Base-by-base conservation (phyloP, 2,329 filamentous ascomycete species). In the Hawksworthiomyces lignivorus region DNA sequence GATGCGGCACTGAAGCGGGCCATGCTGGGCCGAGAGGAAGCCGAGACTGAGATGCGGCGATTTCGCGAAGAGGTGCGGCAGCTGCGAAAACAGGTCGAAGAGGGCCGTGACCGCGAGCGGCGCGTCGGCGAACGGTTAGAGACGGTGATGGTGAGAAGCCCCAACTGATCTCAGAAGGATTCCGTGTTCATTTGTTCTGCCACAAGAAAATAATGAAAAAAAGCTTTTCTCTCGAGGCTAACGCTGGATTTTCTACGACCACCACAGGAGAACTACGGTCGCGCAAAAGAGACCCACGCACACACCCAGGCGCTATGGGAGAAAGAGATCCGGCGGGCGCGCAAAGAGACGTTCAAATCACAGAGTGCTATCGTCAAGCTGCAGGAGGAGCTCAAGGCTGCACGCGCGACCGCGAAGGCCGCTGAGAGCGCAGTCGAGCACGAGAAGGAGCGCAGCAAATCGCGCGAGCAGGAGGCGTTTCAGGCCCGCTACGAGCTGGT, bases 301-400 rank as follows among this genome's bases (percentile, higher is more conserved):
- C 77, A 82, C 55, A 80, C 77, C 9, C 75, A 82, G 58, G 64
- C 75, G 17, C 61, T 84, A 9, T 86, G 82, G 74, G 82, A 87
- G 53, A 86, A 86, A 57, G 82, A 87, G 58, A 79, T 85, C 32
- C 73, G 82, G 41, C 71, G 77, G 43, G 72, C 76, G 9, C 70
- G 80, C 37, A 87, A 87, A 52, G 83, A 87, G 52, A 79, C 78
- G 3, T 86, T 85, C 69, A 86, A 85, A 56, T 73, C 76, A n/a
- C 80, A 84, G 51, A 84, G 81, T 3, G 62, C 67, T 10, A 71
- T 81, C 24, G 75, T 86, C 52, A 84, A 84, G 56, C 58, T 82
- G n/a, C 81, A 86, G 56, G 82, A 86, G 52, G 82, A 87, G 53
- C 69, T 85, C 49, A 86, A 86, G 56, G 64, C 75, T 1, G 65